Evolutionary conservation across 192 early-diverging fungal species (phyloP), one percentile per base, ranked within the genome.

Genomic region (Funneliformis mosseae): DNA sequence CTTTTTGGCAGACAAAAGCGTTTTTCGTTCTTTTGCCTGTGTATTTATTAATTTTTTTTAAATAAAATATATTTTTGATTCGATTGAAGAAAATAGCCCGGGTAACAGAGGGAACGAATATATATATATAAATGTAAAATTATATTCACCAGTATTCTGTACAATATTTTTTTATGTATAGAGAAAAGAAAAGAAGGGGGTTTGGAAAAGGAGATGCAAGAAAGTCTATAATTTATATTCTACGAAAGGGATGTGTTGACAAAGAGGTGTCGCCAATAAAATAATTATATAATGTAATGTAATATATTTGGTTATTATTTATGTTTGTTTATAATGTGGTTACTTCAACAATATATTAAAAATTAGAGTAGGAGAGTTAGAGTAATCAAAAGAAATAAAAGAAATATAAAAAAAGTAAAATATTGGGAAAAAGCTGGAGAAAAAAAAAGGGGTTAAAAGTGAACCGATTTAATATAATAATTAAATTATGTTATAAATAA

Each of bases 1-100:
- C 39, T 38, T 41, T 68, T 69, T 69, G 67, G 67, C 38, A 69
- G 67, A 69, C 67, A 69, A 69, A 21, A 69, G 41, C 14, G 63
- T 66, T 66, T 66, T 69, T 16, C 14, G 14, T 14, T 48, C 7
- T 41, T 69, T 41, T 33, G 67, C 38, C 38, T 69, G 28, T 18
- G 9, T 69, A 41, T 33, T 69, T 69, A 41, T 69, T 69, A 41
- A 39, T 39, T 69, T 69, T 69, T 27, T 68, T 28, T 8, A 14
- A 39, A 21, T 18, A 69, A 21, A 18, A 69, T 21, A 18, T 21
- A 11, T 48, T 48, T 69, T 69, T 38, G 67, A 69, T 69, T 69
- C 33, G 33, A 33, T 33, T 33, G 33, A 33, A 33, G 67, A 68
- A 69, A 38, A 38, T 16, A 41, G 67, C 28, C 33, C 38, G 38